A percentile compares a stretch with the other conserved stretches of the same genome.
These are phyloP conservation scores for Penicillium sp. DNA, from an alignment of 2,329 filamentous ascomycete species.

Conservation along the genomic window DNA sequence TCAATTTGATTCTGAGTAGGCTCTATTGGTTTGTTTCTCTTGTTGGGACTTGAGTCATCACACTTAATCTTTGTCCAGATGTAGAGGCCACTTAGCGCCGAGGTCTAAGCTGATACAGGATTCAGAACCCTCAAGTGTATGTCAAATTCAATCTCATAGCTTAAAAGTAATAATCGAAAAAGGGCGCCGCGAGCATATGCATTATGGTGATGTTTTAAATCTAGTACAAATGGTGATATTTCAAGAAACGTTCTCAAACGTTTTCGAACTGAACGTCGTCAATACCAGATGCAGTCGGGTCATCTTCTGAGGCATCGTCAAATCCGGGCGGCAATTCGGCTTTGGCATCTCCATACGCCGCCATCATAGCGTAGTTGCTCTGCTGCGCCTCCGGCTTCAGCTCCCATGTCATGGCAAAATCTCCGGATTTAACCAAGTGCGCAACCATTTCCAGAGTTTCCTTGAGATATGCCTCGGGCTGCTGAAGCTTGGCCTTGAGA, in stretches of 20 bases:
- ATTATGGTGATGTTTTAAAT: conserved; percentile 8
- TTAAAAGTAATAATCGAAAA: neutral
- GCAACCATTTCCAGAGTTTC: conserved; percentile 78
- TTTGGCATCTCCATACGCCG: conserved; percentile 45
- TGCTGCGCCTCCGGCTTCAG: conserved; percentile 65
- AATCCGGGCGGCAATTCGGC: conserved; percentile 48
- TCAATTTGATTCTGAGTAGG: neutral
- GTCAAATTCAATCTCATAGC: neutral
- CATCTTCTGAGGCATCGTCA: conserved; percentile 50
- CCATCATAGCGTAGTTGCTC: conserved; percentile 42
- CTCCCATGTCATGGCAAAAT: conserved; percentile 80
- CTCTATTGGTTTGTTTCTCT: neutral
- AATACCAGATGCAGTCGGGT: conserved; percentile 46
- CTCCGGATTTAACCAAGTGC: conserved; percentile 72
- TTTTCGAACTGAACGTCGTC: conserved; percentile 76
- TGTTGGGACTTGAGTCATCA: neutral
- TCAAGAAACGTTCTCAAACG: conserved; percentile 67
- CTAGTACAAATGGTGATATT: conserved; percentile 2
- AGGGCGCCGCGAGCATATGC: neutral
- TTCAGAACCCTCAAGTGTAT: neutral
- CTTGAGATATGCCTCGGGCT: conserved; percentile 91
- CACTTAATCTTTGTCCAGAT: neutral
- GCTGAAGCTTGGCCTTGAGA: conserved; percentile 68
- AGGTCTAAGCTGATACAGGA: neutral
- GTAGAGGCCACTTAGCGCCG: neutral